Base-by-base conservation (phyloP, 2,329 filamentous ascomycete species). In the Neopestalotiopsis rosae region DNA sequence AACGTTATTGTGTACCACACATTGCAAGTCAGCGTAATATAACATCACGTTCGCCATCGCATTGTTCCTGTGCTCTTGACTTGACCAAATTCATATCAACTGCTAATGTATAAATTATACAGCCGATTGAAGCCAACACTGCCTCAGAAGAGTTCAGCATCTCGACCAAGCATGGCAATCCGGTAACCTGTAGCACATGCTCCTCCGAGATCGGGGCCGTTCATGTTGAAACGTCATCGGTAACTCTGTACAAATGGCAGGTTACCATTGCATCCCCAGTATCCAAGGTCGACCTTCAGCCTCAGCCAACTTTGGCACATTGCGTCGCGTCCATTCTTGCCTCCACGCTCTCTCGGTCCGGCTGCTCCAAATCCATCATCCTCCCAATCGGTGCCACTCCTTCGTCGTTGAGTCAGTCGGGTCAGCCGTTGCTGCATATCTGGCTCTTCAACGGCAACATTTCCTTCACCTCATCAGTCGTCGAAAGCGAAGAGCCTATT, bases 361-460 rank as follows among this genome's bases (percentile, higher is more conserved):
- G 86, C 13, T 88, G 85, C 32, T 86, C 88, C 56, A 89, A 89
- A 74, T 87, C 86, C 0, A 79, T 90, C 24, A 75, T 90, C 13
- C 77, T 84, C 20, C 86, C 85, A 0, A 76, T 81, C 5, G 32
- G n/a, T 7, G 17, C 14, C 13, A 32, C 65, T 32, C 14, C 32
- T 6, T n/a, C 65, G 34, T n/a, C 42, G 12, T 20, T 10, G 45
- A 52, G n/a, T 5, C 45, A 9, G 20, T 42, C 30, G 6, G 30
- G 28, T 4, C 30, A 42, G 14, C 30, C 52, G 24, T 75, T 83
- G 13, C 77, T 89, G 4, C 81, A 87, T 49, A 77, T 89, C 4
- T 89, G 87, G 87, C 82, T 89, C 1, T 80, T 90, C 40, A 90
- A 89, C 71, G 79, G 81, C n/a, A 84, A 84, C 72, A 85, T 90